phyloP scores from a whole-genome alignment of 495 filamentous ascomycete genomes.

The Astrothelium subdiscretum region DNA sequence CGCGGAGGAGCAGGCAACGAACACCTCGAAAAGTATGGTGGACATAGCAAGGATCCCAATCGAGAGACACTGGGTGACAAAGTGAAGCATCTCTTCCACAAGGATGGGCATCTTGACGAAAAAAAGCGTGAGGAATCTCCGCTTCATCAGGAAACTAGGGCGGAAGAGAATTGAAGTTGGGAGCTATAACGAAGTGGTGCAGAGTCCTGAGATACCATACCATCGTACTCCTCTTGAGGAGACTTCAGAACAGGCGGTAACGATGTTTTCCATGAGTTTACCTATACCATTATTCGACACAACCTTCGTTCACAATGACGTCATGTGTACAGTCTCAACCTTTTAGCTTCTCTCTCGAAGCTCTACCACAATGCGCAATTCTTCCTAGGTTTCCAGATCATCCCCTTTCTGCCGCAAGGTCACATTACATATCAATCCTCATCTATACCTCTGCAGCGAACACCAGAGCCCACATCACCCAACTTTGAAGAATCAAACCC shows the following conservation, averaged over 20 bases:
- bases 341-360: neutral
- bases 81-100: slow-evolving; percentile 22
- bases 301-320: neutral
- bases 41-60: slow-evolving; percentile 22
- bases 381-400: neutral
- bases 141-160: neutral
- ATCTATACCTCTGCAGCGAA: too few species aligned
- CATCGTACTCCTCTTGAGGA: neutral
- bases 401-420: neutral
- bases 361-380: neutral
- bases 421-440: too few species aligned
- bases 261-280: too few species aligned
- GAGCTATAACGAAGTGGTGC: neutral
- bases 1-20: slow-evolving; percentile 29
- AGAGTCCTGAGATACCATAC: neutral
- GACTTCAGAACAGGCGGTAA: too few species aligned
- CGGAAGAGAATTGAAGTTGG: neutral
- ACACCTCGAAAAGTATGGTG: slow-evolving; percentile 28
- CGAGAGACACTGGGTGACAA: slow-evolving; percentile 22
- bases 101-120: slow-evolving; percentile 10
- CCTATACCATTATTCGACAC: neutral
- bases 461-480: too few species aligned
- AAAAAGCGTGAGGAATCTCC: neutral
- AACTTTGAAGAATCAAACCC: too few species aligned
- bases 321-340: neutral